These are phyloP conservation scores for Mucor circinelloides DNA, from an alignment of 371 early-diverging fungal species.

Conservation along the genomic window DNA sequence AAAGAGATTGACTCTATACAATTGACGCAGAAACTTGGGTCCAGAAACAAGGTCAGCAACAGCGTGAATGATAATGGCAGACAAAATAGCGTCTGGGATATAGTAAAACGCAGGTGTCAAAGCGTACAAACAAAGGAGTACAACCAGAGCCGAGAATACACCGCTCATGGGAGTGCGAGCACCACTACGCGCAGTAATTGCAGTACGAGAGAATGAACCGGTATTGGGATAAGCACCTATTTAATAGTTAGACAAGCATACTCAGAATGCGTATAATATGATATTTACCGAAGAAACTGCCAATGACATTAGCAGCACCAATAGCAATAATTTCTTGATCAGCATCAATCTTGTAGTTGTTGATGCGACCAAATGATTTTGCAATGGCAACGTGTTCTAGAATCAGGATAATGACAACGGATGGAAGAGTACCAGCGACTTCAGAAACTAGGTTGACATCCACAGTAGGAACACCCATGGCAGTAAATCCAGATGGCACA, in stretches of 20 bases:
- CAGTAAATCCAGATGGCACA: conserved; percentile 72
- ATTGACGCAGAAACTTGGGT: conserved; percentile 27
- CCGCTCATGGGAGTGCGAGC: conserved; percentile 82
- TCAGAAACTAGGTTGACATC: conserved; percentile 34
- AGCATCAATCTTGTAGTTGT: conserved; percentile 52
- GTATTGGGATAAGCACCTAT: conserved; percentile 80
- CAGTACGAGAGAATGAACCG: conserved; percentile 89
- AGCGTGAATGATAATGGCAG: conserved; percentile 80
- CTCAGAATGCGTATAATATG: neutral
- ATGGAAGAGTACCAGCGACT: conserved; percentile 53
- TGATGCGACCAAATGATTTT: conserved; percentile 72
- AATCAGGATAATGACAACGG: conserved; percentile 71
- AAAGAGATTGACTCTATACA: conserved; percentile 44
- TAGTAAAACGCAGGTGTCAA: conserved; percentile 84
- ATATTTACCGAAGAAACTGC: conserved; percentile 73
- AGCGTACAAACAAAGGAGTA: conserved; percentile 74
- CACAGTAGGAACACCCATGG: conserved; percentile 54
- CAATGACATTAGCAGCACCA: conserved; percentile 78
- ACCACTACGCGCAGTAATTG: conserved; percentile 79
- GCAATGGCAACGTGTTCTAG: conserved; percentile 85
- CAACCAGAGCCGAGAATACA: conserved; percentile 73
- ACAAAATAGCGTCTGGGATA: conserved; percentile 78
- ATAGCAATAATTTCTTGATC: conserved; percentile 88
- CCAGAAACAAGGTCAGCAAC: conserved; percentile 61
- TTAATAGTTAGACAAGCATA: neutral